A percentile compares a stretch with the other conserved stretches of the same genome.
phyloP scores from a whole-genome alignment of 169 alveolate genomes.

The Plasmodium gonderi region DNA sequence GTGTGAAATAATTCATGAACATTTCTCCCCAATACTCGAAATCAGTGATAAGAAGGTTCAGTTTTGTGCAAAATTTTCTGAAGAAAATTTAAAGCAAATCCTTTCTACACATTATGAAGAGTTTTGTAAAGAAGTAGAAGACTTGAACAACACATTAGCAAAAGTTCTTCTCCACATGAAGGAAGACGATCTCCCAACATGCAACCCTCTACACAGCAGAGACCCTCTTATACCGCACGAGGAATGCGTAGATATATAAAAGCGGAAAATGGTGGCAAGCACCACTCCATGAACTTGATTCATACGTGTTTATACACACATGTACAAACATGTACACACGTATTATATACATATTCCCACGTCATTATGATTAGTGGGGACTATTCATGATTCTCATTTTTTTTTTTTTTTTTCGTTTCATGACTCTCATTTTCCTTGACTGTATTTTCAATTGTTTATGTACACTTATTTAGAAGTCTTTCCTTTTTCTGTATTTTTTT shows the following conservation, averaged over 20 bases:
- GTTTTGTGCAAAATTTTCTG: slow-evolving; percentile 4
- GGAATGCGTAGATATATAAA: slow-evolving; percentile 33
- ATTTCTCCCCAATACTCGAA: slow-evolving; percentile 9
- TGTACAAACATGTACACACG: no score
- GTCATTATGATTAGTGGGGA: no score
- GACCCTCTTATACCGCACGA: background rate
- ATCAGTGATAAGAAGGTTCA: slow-evolving; percentile 2
- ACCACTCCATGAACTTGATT: no score
- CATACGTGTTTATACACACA: no score
- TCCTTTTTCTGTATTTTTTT: no score
- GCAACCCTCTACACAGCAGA: background rate
- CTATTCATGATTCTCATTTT: no score
- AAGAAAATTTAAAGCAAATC: slow-evolving; percentile 22
- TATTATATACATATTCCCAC: no score
- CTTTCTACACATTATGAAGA: slow-evolving; percentile 25
- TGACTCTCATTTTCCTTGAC: no score
- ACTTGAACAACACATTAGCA: slow-evolving; percentile 20
- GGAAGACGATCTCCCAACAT: slow-evolving; percentile 11
- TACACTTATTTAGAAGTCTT: no score
- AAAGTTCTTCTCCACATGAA: slow-evolving; percentile 28
- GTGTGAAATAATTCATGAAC: background rate
- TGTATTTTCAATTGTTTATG: no score
- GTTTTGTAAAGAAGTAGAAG: slow-evolving; percentile 29
- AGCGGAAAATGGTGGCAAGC: background rate
- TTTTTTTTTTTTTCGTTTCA: no score